These are phyloP conservation scores for Hericium alpestre DNA, from an alignment of 768 basidiomycete species.

Conservation along the genomic window DNA sequence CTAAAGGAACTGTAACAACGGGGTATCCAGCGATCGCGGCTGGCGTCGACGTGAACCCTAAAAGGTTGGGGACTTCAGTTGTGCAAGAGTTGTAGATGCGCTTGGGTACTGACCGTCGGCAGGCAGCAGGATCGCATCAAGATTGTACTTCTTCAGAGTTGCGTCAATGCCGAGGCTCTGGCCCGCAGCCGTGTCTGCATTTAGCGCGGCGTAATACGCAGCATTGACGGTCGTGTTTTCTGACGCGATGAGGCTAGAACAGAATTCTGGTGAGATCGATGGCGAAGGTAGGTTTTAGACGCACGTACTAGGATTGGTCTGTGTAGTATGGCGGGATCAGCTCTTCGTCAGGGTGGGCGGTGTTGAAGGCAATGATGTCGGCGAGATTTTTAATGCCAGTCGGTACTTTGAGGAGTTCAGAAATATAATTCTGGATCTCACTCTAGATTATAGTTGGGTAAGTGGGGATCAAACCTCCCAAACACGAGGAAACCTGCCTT, in stretches of 20 bases:
- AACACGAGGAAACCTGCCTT: slow-evolving; percentile 38
- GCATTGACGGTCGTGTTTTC: slow-evolving; percentile 18
- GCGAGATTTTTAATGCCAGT: slow-evolving; percentile 45
- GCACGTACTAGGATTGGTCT: slow-evolving; percentile 24
- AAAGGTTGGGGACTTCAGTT: background rate
- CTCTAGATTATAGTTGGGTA: slow-evolving; percentile 24
- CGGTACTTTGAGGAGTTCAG: slow-evolving; percentile 39
- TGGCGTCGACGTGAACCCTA: slow-evolving; percentile 8
- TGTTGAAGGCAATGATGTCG: slow-evolving; percentile 51
- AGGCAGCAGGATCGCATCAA: slow-evolving; percentile 25
- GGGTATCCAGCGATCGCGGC: slow-evolving; percentile 17
- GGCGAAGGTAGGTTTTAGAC: background rate
- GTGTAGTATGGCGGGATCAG: slow-evolving; percentile 25
- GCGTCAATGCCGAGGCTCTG: slow-evolving; percentile 25
- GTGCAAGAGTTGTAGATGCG: background rate
- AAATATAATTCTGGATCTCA: slow-evolving; percentile 41
- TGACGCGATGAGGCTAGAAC: slow-evolving; percentile 18
- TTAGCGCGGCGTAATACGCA: slow-evolving; percentile 22
- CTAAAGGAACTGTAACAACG: slow-evolving; percentile 16
- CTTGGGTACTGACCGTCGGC: slow-evolving; percentile 19
- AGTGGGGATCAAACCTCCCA: background rate
- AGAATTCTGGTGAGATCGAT: background rate
- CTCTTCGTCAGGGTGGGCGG: slow-evolving; percentile 41
- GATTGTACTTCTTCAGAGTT: slow-evolving; percentile 18
- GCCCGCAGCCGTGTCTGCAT: slow-evolving; percentile 22